Conservation (phyloP, 2,329 filamentous ascomycete genomes). For the Tolypocladium pustulatum region DNA sequence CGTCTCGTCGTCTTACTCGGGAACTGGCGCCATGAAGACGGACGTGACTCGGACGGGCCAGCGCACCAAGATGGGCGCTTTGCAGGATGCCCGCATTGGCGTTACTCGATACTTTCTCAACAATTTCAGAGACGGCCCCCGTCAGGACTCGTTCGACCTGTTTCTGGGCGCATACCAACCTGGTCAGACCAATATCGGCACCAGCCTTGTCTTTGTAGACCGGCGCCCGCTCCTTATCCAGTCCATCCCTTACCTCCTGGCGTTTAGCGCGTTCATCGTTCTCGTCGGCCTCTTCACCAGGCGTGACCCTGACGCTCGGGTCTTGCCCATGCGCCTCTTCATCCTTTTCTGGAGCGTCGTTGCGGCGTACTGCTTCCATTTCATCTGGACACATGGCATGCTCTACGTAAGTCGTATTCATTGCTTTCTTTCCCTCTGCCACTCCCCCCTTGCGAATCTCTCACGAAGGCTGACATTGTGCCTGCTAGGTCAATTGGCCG, state of each 20-base stretch:
- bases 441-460: neutral
- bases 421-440: neutral
- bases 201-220: constrained; percentile 70
- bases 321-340: constrained; percentile 76
- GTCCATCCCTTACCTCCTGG: constrained; percentile 83
- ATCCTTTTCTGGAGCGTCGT: constrained; percentile 67
- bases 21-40: constrained; percentile 94
- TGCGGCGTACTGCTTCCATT: constrained; percentile 60
- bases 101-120: constrained; percentile 83
- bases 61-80: constrained; percentile 71
- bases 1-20: constrained; percentile 85
- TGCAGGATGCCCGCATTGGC: constrained; percentile 82
- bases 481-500: constrained; percentile 86
- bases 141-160: constrained; percentile 91
- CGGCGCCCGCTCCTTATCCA: constrained; percentile 79
- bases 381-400: constrained; percentile 77
- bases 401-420: constrained; percentile 65
- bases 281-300: constrained; percentile 64
- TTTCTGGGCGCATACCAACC: constrained; percentile 84
- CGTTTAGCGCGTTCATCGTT: constrained; percentile 76
- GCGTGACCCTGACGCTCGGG: constrained; percentile 58
- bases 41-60: constrained; percentile 93
- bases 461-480: neutral
- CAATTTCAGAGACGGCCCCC: constrained; percentile 88
- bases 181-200: constrained; percentile 58